Evolutionary conservation across 116 monocot genomes (phyloP).

Genomic region (Cymodocea nodosa): DNA sequence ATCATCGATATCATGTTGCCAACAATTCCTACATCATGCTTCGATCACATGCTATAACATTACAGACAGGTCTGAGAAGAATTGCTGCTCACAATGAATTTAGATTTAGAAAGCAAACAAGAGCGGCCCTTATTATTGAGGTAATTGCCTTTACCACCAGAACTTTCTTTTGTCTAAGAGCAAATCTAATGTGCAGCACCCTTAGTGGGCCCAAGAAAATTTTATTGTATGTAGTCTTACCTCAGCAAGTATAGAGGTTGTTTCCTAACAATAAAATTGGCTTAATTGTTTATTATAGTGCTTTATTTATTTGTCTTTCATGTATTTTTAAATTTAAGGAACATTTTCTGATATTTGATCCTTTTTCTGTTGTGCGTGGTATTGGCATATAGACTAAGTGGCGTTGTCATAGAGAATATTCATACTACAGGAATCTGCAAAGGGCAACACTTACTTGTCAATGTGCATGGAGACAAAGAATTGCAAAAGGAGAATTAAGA

Average conservation of each 20-base stretch:
- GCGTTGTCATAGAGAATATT: conserved; percentile 70
- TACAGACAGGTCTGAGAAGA: conserved; percentile 73
- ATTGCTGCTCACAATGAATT: conserved; percentile 78
- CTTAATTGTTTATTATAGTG: not conserved
- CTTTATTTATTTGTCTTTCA: not conserved
- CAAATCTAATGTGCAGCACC: too few relatives aligned
- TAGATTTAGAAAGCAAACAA: conserved; percentile 79
- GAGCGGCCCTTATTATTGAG: conserved; percentile 63
- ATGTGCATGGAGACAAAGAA: conserved; percentile 92
- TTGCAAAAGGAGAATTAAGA: conserved; percentile 79
- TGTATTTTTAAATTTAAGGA: too few relatives aligned
- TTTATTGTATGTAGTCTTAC: too few relatives aligned
- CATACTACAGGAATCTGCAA: conserved; percentile 57
- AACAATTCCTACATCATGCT: conserved; percentile 42
- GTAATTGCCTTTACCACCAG: conserved; percentile 5
- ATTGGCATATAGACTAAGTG: conserved; percentile 46
- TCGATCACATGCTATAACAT: conserved; percentile 36
- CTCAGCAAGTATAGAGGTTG: too few relatives aligned
- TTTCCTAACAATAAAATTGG: too few relatives aligned
- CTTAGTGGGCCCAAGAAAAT: too few relatives aligned
- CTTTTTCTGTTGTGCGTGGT: not conserved
- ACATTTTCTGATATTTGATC: too few relatives aligned
- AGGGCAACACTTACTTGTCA: conserved; percentile 63
- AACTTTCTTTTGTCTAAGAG: too few relatives aligned
- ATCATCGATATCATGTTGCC: conserved; percentile 33